These are phyloP conservation scores for Diplocarpon mali DNA, from an alignment of 2,329 filamentous ascomycete genomes.

Conservation along the genomic window DNA sequence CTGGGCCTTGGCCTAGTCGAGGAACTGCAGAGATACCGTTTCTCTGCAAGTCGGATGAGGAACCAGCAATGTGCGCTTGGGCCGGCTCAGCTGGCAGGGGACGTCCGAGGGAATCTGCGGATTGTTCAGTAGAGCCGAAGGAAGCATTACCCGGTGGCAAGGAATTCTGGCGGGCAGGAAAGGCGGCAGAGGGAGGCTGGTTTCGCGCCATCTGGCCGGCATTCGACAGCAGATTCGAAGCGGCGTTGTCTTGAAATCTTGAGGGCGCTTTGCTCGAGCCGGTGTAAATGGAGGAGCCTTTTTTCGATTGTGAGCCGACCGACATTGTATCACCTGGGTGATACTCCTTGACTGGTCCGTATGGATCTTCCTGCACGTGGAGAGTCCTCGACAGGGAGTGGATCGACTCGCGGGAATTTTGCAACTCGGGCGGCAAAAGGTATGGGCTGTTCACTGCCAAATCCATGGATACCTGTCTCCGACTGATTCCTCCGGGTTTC, in stretches of 20 bases:
- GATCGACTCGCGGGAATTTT: constrained; percentile 74
- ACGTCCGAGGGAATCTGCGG: constrained; percentile 27
- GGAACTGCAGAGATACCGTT: constrained; percentile 17
- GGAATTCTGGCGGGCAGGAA: constrained; percentile 35
- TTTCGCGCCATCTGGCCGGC: constrained; percentile 20
- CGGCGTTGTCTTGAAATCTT: constrained; percentile 17
- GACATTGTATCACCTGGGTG: constrained; percentile 45
- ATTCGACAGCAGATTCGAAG: constrained; percentile 20
- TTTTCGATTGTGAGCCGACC: constrained; percentile 38
- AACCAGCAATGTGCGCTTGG: constrained; percentile 15
- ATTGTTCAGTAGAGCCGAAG: constrained; percentile 27
- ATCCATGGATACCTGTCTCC: constrained; percentile 47
- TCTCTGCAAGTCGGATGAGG: constrained; percentile 6
- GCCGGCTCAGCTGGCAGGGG: constrained; percentile 17
- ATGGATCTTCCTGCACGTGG: constrained; percentile 70
- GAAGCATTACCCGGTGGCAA: constrained; percentile 32
- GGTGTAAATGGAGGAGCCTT: constrained; percentile 38
- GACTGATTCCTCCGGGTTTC: constrained; percentile 22
- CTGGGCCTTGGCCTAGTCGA: constrained; percentile 3
- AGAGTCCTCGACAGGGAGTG: constrained; percentile 73
- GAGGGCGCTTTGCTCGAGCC: constrained; percentile 28
- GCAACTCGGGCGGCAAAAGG: constrained; percentile 73
- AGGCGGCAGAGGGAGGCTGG: constrained; percentile 10
- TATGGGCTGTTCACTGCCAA: constrained; percentile 78
- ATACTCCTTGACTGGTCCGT: constrained; percentile 53